phyloP scores from a whole-genome alignment of 179 eudicot species.

The Gypsophila paniculata region DNA sequence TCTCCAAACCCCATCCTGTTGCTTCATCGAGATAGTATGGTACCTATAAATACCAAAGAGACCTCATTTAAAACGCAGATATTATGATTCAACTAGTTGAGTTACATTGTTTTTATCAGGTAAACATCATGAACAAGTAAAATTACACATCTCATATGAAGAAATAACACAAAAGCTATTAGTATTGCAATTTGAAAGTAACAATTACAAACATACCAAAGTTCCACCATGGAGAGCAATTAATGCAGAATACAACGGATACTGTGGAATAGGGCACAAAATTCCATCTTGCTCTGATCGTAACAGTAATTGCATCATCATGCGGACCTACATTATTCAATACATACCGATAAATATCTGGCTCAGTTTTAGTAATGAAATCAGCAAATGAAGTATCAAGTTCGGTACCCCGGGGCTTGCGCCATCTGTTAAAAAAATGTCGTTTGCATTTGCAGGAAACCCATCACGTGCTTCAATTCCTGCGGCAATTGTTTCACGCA shows the following conservation, averaged over 20 bases:
- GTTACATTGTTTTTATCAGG: no score
- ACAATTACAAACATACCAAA: conserved; percentile 49
- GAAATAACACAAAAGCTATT: background rate
- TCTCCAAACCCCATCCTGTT: conserved; percentile 90
- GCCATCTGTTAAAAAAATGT: conserved; percentile 92
- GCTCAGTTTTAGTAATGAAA: background rate
- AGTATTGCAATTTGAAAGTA: background rate
- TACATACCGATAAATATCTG: background rate
- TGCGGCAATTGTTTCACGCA: conserved; percentile 81
- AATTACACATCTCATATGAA: no score
- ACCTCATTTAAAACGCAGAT: no score
- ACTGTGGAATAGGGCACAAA: conserved; percentile 94
- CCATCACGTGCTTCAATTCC: conserved; percentile 95
- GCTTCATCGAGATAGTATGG: conserved; percentile 96
- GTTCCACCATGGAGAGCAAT: conserved; percentile 98
- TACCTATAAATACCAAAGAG: no score
- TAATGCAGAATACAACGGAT: conserved; percentile 93
- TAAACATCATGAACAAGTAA: no score
- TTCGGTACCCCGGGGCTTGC: conserved; percentile 51
- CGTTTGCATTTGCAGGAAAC: conserved; percentile 76
- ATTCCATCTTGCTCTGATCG: conserved; percentile 87
- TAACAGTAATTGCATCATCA: conserved; percentile 93
- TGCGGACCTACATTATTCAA: conserved; percentile 54
- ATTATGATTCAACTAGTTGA: no score
- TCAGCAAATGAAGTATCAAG: background rate